Evolutionary conservation across 345 rosid species (phyloP).

Genomic region (Sisymbrium altissimum): DNA sequence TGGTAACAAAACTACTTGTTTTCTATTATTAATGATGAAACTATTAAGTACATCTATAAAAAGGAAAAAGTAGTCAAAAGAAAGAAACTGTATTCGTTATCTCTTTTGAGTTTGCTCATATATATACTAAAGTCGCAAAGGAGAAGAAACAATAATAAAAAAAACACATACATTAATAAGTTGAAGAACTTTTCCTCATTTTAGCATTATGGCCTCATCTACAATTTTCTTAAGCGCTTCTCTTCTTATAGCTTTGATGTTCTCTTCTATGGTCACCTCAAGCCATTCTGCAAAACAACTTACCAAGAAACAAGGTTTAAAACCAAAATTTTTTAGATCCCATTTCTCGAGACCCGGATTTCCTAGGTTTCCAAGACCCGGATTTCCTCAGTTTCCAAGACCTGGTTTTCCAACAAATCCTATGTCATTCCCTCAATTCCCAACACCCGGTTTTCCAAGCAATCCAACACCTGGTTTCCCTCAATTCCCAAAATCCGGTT

Average conservation of each 20-base stretch:
- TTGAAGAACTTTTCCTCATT: background rate
- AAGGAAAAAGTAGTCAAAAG: background rate
- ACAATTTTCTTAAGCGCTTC: background rate
- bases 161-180: background rate
- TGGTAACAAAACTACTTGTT: background rate
- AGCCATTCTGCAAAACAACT: background rate
- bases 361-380: background rate
- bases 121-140: constrained; percentile 2
- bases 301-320: background rate
- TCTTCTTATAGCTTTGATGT: constrained; percentile 4
- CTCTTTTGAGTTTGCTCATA: constrained; percentile 1
- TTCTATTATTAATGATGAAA: constrained; percentile 6
- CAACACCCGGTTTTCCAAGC: background rate
- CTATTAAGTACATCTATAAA: constrained; percentile 13
- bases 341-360: no score
- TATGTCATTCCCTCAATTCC: background rate
- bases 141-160: background rate
- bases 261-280: background rate
- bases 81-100: background rate
- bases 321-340: background rate
- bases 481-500: no score
- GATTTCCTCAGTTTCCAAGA: background rate
- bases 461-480: background rate
- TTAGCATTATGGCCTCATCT: constrained; percentile 14
- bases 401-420: background rate